phyloP scores from a whole-genome alignment of 2,329 filamentous ascomycete genomes.

The Davidsoniella virescens region DNA sequence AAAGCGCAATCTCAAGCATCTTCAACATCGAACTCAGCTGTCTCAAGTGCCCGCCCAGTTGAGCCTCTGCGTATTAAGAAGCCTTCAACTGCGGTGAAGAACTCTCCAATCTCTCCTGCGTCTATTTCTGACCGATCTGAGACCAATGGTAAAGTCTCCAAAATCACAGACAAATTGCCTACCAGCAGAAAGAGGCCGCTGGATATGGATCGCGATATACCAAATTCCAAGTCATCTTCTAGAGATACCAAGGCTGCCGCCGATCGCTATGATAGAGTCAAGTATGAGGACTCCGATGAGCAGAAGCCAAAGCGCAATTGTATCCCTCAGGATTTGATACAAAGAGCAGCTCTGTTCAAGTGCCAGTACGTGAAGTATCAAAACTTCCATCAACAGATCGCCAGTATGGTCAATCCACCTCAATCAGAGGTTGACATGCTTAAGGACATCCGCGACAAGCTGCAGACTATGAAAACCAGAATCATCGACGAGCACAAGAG shows the following conservation, averaged over 20 bases:
- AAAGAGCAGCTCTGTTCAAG: constrained; percentile 40
- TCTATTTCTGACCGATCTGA: constrained; percentile 8
- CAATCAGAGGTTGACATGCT: constrained; percentile 34
- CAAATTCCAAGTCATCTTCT: neutral
- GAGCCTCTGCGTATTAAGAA: constrained; percentile 7
- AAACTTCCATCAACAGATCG: constrained; percentile 38
- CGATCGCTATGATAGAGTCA: constrained; percentile 14
- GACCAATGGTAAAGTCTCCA: neutral
- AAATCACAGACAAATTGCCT: constrained; percentile 18
- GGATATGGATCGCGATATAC: constrained; percentile 9
- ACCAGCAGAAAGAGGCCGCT: constrained; percentile 17
- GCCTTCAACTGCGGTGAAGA: constrained; percentile 3
- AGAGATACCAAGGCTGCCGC: constrained; percentile 10
- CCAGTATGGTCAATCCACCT: constrained; percentile 32
- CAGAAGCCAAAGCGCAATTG: constrained; percentile 18
- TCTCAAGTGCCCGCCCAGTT: neutral
- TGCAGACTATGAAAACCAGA: constrained; percentile 41
- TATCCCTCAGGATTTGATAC: constrained; percentile 26
- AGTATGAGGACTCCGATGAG: constrained; percentile 14
- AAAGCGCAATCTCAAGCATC: constrained; percentile 20
- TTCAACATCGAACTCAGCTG: neutral
- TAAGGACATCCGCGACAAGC: constrained; percentile 35
- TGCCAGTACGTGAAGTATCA: constrained; percentile 40
- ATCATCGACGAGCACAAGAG: constrained; percentile 33
- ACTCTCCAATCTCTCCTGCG: constrained; percentile 5